Base-by-base conservation (phyloP, 768 basidiomycete genomes). In the Naganishia vaughanmartiniae region DNA sequence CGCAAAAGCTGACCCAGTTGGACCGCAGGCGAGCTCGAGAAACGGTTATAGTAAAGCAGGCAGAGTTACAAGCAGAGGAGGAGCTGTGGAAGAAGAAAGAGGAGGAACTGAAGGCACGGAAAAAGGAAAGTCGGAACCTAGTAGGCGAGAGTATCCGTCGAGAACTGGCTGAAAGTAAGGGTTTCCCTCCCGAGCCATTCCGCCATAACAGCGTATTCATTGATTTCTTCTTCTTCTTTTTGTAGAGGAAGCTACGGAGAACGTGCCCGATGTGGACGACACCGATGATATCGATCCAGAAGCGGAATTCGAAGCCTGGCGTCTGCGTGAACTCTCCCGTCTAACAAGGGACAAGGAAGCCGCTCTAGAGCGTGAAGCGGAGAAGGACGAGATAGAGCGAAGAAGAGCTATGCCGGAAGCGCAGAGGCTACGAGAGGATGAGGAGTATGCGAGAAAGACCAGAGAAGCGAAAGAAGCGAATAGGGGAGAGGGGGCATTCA, bases 301-400 rank as follows among this genome's bases (percentile, higher is more conserved):
- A 19, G 88, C 80, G 65, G 96, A 98, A 80, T 99, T 99, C 74
- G 94, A 97, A 77, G 91, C 89, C 4, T 99, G 96, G 96, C 87
- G 96, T 68, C 81, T 97, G 58, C 87, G 96, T 71, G 96, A 99
- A 79, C 86, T 99, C 10, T 88, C 85, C n/a, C 86, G 96, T 72
- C 91, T 99, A 72, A 92, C 95, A 81, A 87, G 89, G 67, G 96
- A 99, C 82, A 92, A 94, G 81, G 92, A 96, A 79, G 92, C 89
- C 0, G 89, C 90, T 70, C 79, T 93, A 9, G 86, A 83, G 19
- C 85, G 89, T 4, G 93, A 96, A 76, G 85, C 88, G 74, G 93
- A 98, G 77, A 85, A 88, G 42, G 91, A 91, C 72, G 96, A 98
- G 83, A 84, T 98, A 69, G 96, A 98, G 77, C 84, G 94, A 51